These are phyloP conservation scores for Phytophthora ohioensis DNA, from an alignment of 352 stramenopile genomes.

Conservation along the genomic window DNA sequence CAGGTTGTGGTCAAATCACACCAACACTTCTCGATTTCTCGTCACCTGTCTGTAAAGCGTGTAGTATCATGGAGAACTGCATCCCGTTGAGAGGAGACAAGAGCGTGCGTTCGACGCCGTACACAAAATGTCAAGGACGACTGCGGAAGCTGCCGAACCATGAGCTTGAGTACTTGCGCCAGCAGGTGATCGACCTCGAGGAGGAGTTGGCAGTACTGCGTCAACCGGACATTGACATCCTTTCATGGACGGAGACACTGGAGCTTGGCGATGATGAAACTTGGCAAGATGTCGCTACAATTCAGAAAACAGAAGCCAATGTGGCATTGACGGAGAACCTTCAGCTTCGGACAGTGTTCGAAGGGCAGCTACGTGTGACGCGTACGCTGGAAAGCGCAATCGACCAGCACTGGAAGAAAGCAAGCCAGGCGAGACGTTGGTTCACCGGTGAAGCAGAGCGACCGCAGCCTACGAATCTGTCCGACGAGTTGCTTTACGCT, in stretches of 20 bases:
- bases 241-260: background rate
- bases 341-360: constrained; percentile 10
- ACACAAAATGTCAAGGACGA: constrained; percentile 17
- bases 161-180: constrained; percentile 39
- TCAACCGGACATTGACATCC: constrained; percentile 6
- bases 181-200: constrained; percentile 28
- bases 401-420: constrained; percentile 20
- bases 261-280: background rate
- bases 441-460: background rate
- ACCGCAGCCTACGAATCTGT: constrained; percentile 9
- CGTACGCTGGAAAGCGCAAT: constrained; percentile 11
- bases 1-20: constrained; percentile 1
- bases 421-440: constrained; percentile 11
- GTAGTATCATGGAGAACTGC: background rate
- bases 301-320: constrained; percentile 8
- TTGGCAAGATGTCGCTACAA: constrained; percentile 10
- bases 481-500: constrained; percentile 21
- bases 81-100: background rate
- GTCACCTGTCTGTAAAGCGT: background rate
- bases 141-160: constrained; percentile 35
- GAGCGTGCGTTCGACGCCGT: constrained; percentile 17
- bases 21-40: too few species aligned
- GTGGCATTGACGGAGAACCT: constrained; percentile 12
- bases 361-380: constrained; percentile 11
- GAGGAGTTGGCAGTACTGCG: constrained; percentile 26